Evolutionary conservation across 495 filamentous ascomycete genomes (phyloP), one percentile per base, ranked within the genome.

Genomic region (Aspergillus heteromorphus): DNA sequence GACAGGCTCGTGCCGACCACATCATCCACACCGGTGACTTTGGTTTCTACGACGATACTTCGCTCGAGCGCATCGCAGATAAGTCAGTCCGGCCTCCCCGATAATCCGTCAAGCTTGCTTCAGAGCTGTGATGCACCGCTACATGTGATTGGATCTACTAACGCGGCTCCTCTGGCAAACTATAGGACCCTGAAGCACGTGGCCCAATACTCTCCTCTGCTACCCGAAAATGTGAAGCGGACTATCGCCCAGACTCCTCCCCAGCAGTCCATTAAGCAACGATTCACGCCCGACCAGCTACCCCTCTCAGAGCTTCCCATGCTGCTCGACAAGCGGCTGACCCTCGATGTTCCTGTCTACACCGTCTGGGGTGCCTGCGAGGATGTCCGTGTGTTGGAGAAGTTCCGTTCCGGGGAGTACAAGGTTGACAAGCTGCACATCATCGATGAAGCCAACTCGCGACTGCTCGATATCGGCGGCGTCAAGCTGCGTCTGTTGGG

Each of bases 281-380:
- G 91, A 53, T 92, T 93, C 69, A 71, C 79, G 27, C 77, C 88
- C 4, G 82, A 85, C 53, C 86, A 93, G 53, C 83, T 97, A n/a
- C 88, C 91, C 48, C 85, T 99, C 40, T 99, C 95, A 40, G 91
- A 99, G 70, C 83, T 99, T 21, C 82, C 92, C n/a, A 79, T 86
- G 61, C 92, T 99, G 67, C 84, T 99, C 53, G 86, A 85, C 68
- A 91, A 89, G 72, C 85, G 83, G 51, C 81, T 91, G 56, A 95
- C 88, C 56, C 82, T 99, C 38, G 90, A 97, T 43, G 86, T 99
- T 45, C 95, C 93, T 0, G 95, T 99, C 25, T 99, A 95, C 75
- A 97, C 95, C 18, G 95, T 99, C 13, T 99, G 95, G 95, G 93
- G 95, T 59, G 95, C 95, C 16, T 99, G 95, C 66, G 95, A 99